Evolutionary conservation across 2,329 filamentous ascomycete species (phyloP).

Genomic region (Penicillium sp.): DNA sequence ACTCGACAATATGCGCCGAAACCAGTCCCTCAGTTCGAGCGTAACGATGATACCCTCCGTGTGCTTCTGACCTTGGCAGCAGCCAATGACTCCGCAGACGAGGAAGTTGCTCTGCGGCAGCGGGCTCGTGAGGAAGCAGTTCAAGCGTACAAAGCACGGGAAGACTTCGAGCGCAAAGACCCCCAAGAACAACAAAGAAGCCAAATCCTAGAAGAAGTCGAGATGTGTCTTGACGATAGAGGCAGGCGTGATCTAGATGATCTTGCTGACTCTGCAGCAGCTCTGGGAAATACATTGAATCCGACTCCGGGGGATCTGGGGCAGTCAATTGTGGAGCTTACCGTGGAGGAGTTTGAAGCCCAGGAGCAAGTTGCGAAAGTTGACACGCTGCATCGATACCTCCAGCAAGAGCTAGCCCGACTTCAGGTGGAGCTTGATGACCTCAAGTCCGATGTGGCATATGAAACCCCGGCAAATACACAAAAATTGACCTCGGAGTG

Average conservation of each 20-base stretch:
- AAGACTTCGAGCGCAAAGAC: constrained; percentile 27
- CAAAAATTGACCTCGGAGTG: constrained; percentile 73
- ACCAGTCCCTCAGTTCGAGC: constrained; percentile 73
- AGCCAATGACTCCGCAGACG: constrained; percentile 70
- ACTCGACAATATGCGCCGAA: constrained; percentile 67
- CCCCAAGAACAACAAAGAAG: constrained; percentile 33
- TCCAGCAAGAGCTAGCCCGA: constrained; percentile 53
- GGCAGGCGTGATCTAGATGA: constrained; percentile 60
- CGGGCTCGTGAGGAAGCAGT: constrained; percentile 41
- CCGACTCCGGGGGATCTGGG: constrained; percentile 55
- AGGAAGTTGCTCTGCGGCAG: constrained; percentile 39
- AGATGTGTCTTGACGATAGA: constrained; percentile 55
- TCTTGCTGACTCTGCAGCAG: constrained; percentile 56
- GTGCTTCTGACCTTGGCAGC: constrained; percentile 72
- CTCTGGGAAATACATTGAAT: constrained; percentile 51
- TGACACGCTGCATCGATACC: constrained; percentile 57
- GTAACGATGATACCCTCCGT: constrained; percentile 80
- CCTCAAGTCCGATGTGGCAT: constrained; percentile 42
- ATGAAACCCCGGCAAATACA: constrained; percentile 60
- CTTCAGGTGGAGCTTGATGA: constrained; percentile 33
- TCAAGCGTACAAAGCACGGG: constrained; percentile 31
- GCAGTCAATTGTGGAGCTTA: constrained; percentile 57
- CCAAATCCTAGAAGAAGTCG: constrained; percentile 56
- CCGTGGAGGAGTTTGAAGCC: constrained; percentile 54
- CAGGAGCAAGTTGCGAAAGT: constrained; percentile 61